Evolutionary conservation across 2,329 filamentous ascomycete species (phyloP).

Genomic region (Penicillium psychrosexuale): DNA sequence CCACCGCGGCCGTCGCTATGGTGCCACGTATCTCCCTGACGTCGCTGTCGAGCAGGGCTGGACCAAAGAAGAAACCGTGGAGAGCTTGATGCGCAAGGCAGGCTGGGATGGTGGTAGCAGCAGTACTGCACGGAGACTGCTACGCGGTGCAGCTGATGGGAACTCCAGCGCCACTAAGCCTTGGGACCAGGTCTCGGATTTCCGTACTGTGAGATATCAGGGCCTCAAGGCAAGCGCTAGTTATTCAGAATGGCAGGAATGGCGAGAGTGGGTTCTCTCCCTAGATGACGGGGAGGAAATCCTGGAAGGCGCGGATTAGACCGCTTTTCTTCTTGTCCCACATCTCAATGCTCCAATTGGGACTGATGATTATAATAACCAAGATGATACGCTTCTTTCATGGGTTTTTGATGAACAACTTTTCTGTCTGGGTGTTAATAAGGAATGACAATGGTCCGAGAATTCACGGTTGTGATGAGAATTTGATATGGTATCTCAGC

Average conservation of each 20-base stretch:
- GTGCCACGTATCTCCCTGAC: constrained; percentile 87
- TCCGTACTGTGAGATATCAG: constrained; percentile 80
- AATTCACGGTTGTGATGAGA: too few relatives aligned
- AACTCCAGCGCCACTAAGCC: constrained; percentile 30
- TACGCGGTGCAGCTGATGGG: constrained; percentile 38
- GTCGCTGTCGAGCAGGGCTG: constrained; percentile 91
- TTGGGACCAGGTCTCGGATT: constrained; percentile 72
- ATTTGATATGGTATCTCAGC: not conserved
- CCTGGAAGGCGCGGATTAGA: constrained; percentile 12
- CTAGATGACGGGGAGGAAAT: constrained; percentile 30
- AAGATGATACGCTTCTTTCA: not conserved
- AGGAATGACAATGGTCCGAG: not conserved
- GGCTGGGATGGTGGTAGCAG: constrained; percentile 70
- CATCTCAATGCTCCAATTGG: not conserved
- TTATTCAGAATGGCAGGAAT: constrained; percentile 73
- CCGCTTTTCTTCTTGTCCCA: not conserved
- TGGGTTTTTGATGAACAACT: not conserved
- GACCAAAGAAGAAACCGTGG: constrained; percentile 86
- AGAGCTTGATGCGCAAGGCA: constrained; percentile 89
- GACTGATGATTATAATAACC: constrained; percentile 11
- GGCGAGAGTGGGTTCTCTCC: constrained; percentile 66
- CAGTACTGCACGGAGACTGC: constrained; percentile 36
- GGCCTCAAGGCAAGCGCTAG: constrained; percentile 71
- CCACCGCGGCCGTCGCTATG: constrained; percentile 69
- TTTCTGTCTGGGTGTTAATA: not conserved